Evolutionary conservation across 2,329 filamentous ascomycete species (phyloP).

Genomic region (Eutypa lata): DNA sequence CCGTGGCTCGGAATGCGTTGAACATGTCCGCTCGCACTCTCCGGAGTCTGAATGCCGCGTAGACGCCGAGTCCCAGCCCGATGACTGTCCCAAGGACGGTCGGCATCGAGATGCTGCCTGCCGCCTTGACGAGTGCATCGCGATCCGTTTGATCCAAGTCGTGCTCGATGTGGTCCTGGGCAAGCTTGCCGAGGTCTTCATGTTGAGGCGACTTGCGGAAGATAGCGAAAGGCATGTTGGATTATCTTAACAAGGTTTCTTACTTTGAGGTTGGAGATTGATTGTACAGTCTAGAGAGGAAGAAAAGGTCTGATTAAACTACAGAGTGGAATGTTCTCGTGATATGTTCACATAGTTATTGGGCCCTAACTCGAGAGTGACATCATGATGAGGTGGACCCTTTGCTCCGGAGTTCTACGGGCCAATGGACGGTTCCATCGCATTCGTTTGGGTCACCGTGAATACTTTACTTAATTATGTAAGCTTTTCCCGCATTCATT

Average conservation of each 20-base stretch:
- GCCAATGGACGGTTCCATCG: no score
- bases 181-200: conserved; percentile 52
- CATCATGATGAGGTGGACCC: background rate
- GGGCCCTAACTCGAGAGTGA: background rate
- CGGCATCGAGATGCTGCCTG: conserved; percentile 50
- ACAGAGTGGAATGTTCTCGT: no score
- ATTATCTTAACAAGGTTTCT: background rate
- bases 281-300: no score
- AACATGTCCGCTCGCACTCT: conserved; percentile 56
- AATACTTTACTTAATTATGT: no score
- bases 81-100: conserved; percentile 57
- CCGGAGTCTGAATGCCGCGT: conserved; percentile 55
- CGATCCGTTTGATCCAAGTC: conserved; percentile 55
- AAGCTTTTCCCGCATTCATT: no score
- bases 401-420: no score
- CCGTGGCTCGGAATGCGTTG: conserved; percentile 55
- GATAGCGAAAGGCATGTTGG: conserved; percentile 27
- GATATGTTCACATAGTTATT: background rate
- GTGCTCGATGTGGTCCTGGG: conserved; percentile 56
- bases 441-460: no score
- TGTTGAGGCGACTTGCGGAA: conserved; percentile 31
- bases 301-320: no score
- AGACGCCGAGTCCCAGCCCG: conserved; percentile 57
- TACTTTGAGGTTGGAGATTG: background rate
- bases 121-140: conserved; percentile 52